Percentiles rank a stretch among this genome's conserved stretches.
phyloP scores from a whole-genome alignment of 768 basidiomycete species.

The Xerocomus brunneocitrinus region DNA sequence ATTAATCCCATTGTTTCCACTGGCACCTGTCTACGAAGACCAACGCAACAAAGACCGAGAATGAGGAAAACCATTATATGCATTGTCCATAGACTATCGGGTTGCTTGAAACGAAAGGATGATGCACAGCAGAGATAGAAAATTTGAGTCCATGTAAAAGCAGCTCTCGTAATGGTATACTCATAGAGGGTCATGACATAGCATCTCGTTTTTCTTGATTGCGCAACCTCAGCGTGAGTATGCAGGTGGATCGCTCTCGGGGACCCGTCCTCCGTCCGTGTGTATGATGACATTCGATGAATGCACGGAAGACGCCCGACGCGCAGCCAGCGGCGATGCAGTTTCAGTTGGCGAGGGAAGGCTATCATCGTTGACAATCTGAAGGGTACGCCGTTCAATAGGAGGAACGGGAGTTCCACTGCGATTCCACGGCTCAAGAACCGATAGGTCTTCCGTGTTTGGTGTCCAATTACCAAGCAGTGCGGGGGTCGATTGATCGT shows the following conservation, averaged over 20 bases:
- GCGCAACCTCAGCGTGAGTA: conserved; percentile 16
- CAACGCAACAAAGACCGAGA: neutral
- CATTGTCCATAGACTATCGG: conserved; percentile 17
- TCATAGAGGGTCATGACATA: conserved; percentile 13
- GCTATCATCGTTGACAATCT: conserved; percentile 25
- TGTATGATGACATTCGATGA: conserved; percentile 21
- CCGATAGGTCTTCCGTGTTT: conserved; percentile 19
- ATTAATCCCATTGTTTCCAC: conserved; percentile 18
- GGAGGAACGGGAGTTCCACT: conserved; percentile 19
- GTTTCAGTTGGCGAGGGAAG: conserved; percentile 20
- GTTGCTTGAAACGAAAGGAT: neutral
- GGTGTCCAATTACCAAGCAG: conserved; percentile 12
- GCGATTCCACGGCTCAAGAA: conserved; percentile 15
- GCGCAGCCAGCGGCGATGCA: neutral
- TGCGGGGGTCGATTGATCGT: neutral
- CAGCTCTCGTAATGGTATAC: conserved; percentile 8
- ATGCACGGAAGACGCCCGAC: neutral
- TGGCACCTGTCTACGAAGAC: neutral
- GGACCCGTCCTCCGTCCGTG: conserved; percentile 23
- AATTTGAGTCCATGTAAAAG: conserved; percentile 12
- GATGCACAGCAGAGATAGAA: conserved; percentile 9
- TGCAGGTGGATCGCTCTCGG: conserved; percentile 18
- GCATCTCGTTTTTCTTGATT: conserved; percentile 4
- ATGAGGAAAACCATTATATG: conserved; percentile 6
- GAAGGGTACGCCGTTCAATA: conserved; percentile 24